phyloP scores from a whole-genome alignment of 176 grass and related monocot genomes.

The bread wheat (Triticum aestivum) region IWGSC_CS_RefSeq_v2.1 NC_057803.1:636104618-636105117 shows the following conservation, averaged over 20 bases:
- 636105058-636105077: conserved; percentile 29
- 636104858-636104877: not conserved
- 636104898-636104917: no score
- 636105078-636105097: conserved; percentile 25
- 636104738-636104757: not conserved
- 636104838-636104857: not conserved
- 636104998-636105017: not conserved
- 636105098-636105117: conserved; percentile 32
- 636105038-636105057: not conserved
- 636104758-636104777: not conserved
- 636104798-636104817: not conserved
- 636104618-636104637: no score
- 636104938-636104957: not conserved
- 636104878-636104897: no score
- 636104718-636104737: no score
- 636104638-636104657: no score
- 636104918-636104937: not conserved
- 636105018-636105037: not conserved
- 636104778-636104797: not conserved
- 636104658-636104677: no score
- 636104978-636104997: not conserved
- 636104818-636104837: not conserved
- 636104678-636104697: no score
- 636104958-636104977: not conserved
- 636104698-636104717: no score